Evolutionary conservation across 225 moss, liverwort and hornwort genomes (phyloP), one percentile per base, ranked within the genome.

Genomic region (Marchantia polymorpha): DNA sequence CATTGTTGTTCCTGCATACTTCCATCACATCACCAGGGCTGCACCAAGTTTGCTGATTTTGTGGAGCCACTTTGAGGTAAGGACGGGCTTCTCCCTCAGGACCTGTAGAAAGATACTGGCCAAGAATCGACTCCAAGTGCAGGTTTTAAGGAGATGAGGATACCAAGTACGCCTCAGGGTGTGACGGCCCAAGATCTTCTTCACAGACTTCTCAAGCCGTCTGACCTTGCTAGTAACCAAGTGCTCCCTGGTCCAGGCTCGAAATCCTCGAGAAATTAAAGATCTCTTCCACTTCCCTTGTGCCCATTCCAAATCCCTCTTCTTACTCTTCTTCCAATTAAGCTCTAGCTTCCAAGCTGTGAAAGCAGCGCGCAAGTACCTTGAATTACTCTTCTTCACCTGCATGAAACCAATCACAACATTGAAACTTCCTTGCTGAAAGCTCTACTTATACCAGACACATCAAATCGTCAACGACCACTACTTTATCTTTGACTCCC

Each of bases 261-360:
- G 85, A 54, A 96, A 90, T 0, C 82, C 87, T 56, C 86, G 89
- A 8, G 77, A 83, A 60, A 81, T 63, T 58, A 94, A 77, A 64
- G 74, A 86, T 80, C 73, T 89, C 77, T 84, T 94, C 69, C 83
- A 84, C 89, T 89, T 90, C 30, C 51, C 39, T 22, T 84, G 83
- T 58, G 91, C 92, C 63, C 79, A 84, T 55, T 64, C 82, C 75
- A 87, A 27, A 14, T 86, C 86, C 46, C 61, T 80, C 74, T 80
- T 89, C 64, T 92, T 96, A 0, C 80, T 69, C 73, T 90, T 96
- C 1, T 91, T 82, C 81, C 91, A 94, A 74, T 83, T 87, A 56
- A 89, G 78, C 77, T 92, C 88, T 22, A 96, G 83, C 72, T 82
- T 89, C 96, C 96, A 96, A 52, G 91, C 91, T 86, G 94, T 92